Evolutionary conservation across 169 alveolate species (phyloP).

Genomic region (Eimeria acervulina): DNA sequence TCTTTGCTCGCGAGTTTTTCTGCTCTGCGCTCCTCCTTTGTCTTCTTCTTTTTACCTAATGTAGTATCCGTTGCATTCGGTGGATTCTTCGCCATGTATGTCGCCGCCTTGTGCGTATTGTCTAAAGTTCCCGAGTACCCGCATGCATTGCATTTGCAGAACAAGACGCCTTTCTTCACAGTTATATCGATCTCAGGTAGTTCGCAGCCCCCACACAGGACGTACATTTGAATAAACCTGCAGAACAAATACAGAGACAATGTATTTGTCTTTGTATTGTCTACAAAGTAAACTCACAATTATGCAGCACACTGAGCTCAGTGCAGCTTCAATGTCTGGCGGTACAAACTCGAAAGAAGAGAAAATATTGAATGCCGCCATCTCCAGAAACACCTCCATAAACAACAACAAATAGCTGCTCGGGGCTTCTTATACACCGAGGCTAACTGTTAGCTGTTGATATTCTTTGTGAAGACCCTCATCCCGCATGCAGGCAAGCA

Average conservation of each 20-base stretch:
- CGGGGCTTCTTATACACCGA: too few relatives aligned
- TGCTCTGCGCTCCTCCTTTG: constrained; percentile 82
- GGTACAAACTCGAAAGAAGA: too few relatives aligned
- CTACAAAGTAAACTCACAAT: neutral
- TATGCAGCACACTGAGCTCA: too few relatives aligned
- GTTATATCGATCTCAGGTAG: constrained; percentile 98
- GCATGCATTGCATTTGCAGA: constrained; percentile 98
- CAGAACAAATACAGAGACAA: neutral
- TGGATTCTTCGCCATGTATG: constrained; percentile 97
- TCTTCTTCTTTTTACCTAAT: constrained; percentile 87
- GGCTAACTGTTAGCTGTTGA: too few relatives aligned
- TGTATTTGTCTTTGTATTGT: neutral
- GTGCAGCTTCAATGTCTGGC: too few relatives aligned
- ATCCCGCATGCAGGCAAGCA: too few relatives aligned
- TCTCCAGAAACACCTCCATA: too few relatives aligned
- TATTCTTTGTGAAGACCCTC: too few relatives aligned
- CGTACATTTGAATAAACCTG: constrained; percentile 97
- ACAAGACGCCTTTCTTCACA: constrained; percentile 94
- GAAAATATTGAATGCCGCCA: too few relatives aligned
- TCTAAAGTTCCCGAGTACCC: constrained; percentile 97
- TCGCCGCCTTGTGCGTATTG: constrained; percentile 97
- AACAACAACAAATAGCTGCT: too few relatives aligned
- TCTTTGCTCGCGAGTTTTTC: constrained; percentile 53
- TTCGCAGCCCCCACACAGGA: constrained; percentile 98
- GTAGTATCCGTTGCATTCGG: constrained; percentile 92